phyloP scores from a whole-genome alignment of 2,329 filamentous ascomycete genomes.

The Sphaerostilbella broomeana region DNA sequence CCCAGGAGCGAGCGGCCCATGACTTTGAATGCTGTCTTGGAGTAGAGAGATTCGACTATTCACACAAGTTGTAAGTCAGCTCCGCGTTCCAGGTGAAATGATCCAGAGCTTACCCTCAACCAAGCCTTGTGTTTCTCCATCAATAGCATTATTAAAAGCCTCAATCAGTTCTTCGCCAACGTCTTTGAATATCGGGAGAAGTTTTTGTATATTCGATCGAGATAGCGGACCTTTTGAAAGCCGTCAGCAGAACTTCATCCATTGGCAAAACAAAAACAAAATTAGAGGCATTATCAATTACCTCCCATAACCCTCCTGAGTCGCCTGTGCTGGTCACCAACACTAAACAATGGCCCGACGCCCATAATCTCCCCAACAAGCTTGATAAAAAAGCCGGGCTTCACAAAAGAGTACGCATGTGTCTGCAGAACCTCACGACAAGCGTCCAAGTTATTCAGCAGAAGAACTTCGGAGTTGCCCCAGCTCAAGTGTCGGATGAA shows the following conservation, averaged over 20 bases:
- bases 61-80: background rate
- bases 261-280: too few species aligned
- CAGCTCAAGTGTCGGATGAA: constrained; percentile 7
- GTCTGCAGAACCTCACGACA: constrained; percentile 9
- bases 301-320: constrained; percentile 3
- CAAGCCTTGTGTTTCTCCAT: background rate
- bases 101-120: background rate
- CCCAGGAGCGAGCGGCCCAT: constrained; percentile 6
- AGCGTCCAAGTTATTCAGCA: constrained; percentile 9
- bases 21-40: constrained; percentile 5
- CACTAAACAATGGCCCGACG: constrained; percentile 4
- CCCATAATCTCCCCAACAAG: constrained; percentile 10
- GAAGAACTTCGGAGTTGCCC: constrained; percentile 8
- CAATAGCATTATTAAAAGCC: background rate
- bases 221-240: constrained; percentile 6
- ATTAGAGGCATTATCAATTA: background rate
- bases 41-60: constrained; percentile 4
- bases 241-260: background rate
- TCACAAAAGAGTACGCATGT: constrained; percentile 5
- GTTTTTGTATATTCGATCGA: constrained; percentile 4
- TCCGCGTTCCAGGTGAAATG: background rate
- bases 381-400: constrained; percentile 6
- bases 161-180: constrained; percentile 1
- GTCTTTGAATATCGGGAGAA: constrained; percentile 8
- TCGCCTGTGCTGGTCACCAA: constrained; percentile 8